Evolutionary conservation across 2,329 filamentous ascomycete species (phyloP), one percentile per base, ranked within the genome.

Genomic region (Pseudocercospora vitis): DNA sequence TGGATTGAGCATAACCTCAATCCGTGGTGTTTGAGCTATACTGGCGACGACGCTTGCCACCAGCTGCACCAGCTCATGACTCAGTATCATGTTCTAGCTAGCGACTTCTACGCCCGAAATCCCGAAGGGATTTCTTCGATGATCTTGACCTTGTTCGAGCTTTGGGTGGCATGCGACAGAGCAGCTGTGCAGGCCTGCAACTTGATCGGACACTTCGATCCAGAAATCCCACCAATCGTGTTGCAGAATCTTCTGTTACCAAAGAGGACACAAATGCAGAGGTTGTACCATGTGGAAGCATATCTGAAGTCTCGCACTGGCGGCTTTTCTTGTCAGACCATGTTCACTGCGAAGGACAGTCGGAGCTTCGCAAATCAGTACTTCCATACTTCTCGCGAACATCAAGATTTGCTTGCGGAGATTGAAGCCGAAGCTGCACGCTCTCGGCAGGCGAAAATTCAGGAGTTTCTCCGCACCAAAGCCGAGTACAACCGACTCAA

Each of bases 161-260:
- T 84, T 0, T 88, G 84, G 84, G 65, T 79, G 2, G 60, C 65
- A 1, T 75, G 87, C 65, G 85, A 88, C 57, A 62, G 69, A 12
- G 66, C 63, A 14, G 77, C 78, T 0, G 67, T 73, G 0, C 9
- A 39, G 0, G 56, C 56, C 0, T 81, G 73, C 42, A 76, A 78
- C 0, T 63, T 86, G 0, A 67, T 88, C 0, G 26, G 47, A 0
- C 67, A 80, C 0, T 84, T 78, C 45, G 72, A 78, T n/a, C 81
- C 83, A 0, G 69, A 73, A 0, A 80, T 88, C 48, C 57, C 67
- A 0, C 68, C 78, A 0, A 70, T 76, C 2, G 63, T 79, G 0
- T 68, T 88, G 1, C 76, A 87, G 59, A 71, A 77, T 2, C 70
- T 88, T 0, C 78, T 82, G 4, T 58, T 87, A 0, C 68, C 77